Percentiles rank a stretch among this genome's conserved stretches.
Conservation (phyloP, 2,329 filamentous ascomycete genomes). For the Alternaria solani region DNA sequence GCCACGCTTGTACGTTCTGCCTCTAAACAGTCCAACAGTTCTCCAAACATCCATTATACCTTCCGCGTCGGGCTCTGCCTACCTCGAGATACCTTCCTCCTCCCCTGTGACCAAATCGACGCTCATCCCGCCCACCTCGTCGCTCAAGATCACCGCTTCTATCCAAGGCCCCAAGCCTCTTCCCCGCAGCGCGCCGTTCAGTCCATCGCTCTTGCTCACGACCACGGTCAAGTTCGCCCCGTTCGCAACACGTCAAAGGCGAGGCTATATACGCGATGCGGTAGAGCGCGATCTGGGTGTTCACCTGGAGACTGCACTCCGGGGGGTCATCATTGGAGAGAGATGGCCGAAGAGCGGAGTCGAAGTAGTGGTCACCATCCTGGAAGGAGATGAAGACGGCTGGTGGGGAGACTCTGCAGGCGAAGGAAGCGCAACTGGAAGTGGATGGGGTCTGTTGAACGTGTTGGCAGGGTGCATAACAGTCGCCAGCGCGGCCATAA, state of each 20-base stretch:
- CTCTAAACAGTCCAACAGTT: constrained; percentile 62
- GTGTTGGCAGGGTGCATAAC: constrained; percentile 92
- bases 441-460: constrained; percentile 88
- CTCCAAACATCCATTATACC: constrained; percentile 91
- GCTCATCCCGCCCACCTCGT: constrained; percentile 65
- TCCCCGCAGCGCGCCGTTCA: constrained; percentile 88
- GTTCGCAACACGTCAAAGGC: constrained; percentile 83
- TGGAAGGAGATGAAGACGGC: constrained; percentile 89
- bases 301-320: constrained; percentile 88
- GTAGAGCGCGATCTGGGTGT: constrained; percentile 88
- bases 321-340: constrained; percentile 89
- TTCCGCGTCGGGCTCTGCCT: constrained; percentile 92
- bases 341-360: constrained; percentile 98
- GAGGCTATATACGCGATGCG: constrained; percentile 85
- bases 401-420: constrained; percentile 64
- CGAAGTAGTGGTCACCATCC: constrained; percentile 90
- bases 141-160: constrained; percentile 89
- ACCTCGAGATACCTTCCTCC: constrained; percentile 69
- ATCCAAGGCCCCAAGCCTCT: constrained; percentile 93
- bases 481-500: constrained; percentile 89
- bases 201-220: constrained; percentile 87
- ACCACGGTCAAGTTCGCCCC: constrained; percentile 97
- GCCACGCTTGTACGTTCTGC: background rate
- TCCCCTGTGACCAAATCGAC: constrained; percentile 48
- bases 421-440: constrained; percentile 59